Evolutionary conservation across 371 early-diverging fungal genomes (phyloP).

Genomic region (Mortierella sp.): DNA sequence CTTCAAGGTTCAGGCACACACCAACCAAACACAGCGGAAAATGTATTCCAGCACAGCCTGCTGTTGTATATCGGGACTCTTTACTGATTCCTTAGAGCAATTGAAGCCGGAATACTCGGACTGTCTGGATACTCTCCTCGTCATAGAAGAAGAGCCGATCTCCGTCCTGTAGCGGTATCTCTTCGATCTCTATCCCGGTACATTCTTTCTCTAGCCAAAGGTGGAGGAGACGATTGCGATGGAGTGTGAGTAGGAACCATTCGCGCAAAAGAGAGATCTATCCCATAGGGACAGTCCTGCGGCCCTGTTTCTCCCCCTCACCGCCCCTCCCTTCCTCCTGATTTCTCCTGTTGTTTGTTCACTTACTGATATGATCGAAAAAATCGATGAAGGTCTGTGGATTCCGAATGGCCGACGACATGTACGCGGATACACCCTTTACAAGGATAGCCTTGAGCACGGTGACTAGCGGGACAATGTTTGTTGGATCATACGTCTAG

Average conservation of each 20-base stretch:
- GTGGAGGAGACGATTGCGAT: neutral
- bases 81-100: no score
- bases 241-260: no score
- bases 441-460: conserved; percentile 45
- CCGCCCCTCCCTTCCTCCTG: no score
- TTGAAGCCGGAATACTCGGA: conserved; percentile 38
- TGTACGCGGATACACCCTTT: conserved; percentile 40
- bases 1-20: no score
- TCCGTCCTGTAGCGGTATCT: conserved; percentile 16
- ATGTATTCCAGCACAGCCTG: no score
- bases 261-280: no score
- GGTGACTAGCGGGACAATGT: conserved; percentile 35
- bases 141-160: conserved; percentile 51
- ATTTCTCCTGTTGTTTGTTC: no score
- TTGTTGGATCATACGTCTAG: conserved; percentile 52
- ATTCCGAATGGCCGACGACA: conserved; percentile 53
- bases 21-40: no score
- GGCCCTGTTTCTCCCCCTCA: no score
- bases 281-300: no score
- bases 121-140: conserved; percentile 45
- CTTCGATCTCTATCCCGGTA: conserved; percentile 33
- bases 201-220: conserved; percentile 33
- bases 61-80: no score
- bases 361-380: conserved; percentile 45
- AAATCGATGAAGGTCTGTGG: conserved; percentile 50